Evolutionary conservation across 352 stramenopile genomes (phyloP).

Genomic region (Phytophthora brassicae): DNA sequence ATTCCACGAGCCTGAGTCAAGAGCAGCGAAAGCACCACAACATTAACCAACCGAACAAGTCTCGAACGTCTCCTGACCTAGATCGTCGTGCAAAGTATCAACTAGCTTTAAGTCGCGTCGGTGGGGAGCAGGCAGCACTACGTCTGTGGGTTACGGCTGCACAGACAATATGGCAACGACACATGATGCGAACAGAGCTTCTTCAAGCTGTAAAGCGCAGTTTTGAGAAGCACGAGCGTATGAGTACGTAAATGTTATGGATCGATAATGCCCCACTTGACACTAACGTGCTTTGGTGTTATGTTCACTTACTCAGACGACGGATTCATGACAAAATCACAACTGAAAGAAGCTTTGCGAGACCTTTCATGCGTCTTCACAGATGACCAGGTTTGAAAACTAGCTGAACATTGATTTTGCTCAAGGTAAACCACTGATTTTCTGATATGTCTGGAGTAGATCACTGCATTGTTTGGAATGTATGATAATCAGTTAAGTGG

Average conservation of each 20-base stretch:
- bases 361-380: constrained; percentile 55
- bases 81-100: constrained; percentile 39
- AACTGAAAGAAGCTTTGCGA: constrained; percentile 58
- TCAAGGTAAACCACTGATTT: neutral
- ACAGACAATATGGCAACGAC: constrained; percentile 41
- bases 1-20: constrained; percentile 18
- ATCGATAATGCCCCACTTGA: neutral
- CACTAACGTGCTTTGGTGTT: neutral
- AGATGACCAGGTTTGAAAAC: constrained; percentile 49
- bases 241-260: constrained; percentile 30
- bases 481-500: constrained; percentile 45
- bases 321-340: constrained; percentile 44
- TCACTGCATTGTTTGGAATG: constrained; percentile 50
- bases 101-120: constrained; percentile 37
- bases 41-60: neutral
- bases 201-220: constrained; percentile 52
- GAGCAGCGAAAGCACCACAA: constrained; percentile 7
- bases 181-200: constrained; percentile 48
- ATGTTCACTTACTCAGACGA: neutral
- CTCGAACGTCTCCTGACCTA: constrained; percentile 6
- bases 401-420: neutral
- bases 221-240: constrained; percentile 58
- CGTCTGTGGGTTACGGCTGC: constrained; percentile 40
- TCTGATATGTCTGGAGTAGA: constrained; percentile 15
- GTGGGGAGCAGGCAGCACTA: constrained; percentile 34